These are phyloP conservation scores for Fagopyrum esculentum DNA, from an alignment of 148 eudicot species.

Conservation along the genomic window DNA sequence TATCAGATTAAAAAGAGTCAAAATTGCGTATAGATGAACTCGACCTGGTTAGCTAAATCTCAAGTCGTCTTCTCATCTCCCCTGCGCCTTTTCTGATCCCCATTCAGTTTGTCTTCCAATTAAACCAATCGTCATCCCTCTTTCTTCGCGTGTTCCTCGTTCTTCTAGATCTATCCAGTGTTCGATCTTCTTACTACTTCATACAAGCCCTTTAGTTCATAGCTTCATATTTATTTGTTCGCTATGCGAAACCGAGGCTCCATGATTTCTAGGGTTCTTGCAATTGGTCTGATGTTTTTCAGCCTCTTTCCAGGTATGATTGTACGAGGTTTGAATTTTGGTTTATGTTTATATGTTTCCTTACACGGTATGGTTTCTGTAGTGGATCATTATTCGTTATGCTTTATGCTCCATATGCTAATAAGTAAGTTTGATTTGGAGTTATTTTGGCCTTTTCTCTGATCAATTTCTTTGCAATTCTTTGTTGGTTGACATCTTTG, in stretches of 20 bases:
- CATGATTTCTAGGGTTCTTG: constrained; percentile 1
- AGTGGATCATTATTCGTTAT: not conserved
- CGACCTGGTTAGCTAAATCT: too few relatives aligned
- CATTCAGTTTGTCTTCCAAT: too few relatives aligned
- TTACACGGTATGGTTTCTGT: not conserved
- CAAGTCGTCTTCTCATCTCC: too few relatives aligned
- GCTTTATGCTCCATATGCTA: too few relatives aligned
- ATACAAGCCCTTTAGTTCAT: too few relatives aligned
- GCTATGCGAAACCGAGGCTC: constrained; percentile 9
- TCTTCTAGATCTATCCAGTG: too few relatives aligned
- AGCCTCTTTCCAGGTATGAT: constrained; percentile 9
- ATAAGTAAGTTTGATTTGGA: not conserved
- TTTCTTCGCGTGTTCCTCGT: too few relatives aligned
- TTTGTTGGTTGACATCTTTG: not conserved
- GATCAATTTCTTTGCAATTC: not conserved
- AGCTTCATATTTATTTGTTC: not conserved
- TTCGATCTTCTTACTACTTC: too few relatives aligned
- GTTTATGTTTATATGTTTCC: not conserved
- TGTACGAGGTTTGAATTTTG: not conserved
- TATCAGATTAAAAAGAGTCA: too few relatives aligned
- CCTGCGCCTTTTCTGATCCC: too few relatives aligned
- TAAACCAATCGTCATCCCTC: too few relatives aligned
- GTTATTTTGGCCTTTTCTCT: not conserved
- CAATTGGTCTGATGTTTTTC: not conserved
- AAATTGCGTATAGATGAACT: too few relatives aligned